Evolutionary conservation across 768 basidiomycete species (phyloP).

Genomic region (Panellus pusillus): DNA sequence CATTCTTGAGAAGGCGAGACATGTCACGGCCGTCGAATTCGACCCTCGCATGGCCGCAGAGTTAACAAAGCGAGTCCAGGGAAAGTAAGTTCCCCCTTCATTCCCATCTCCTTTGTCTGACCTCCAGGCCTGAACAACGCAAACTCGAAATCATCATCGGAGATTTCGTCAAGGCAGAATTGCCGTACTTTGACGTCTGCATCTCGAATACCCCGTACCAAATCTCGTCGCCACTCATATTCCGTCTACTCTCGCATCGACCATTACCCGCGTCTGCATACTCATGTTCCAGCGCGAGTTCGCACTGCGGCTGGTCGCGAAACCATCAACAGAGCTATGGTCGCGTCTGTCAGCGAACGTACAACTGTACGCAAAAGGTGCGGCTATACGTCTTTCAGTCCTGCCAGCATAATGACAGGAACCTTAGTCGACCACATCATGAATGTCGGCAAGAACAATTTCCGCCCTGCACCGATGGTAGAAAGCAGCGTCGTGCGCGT

Average conservation of each 20-base stretch:
- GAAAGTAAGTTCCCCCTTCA: slow-evolving; percentile 69
- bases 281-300: slow-evolving; percentile 99
- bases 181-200: slow-evolving; percentile 99
- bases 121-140: slow-evolving; percentile 85
- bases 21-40: slow-evolving; percentile 92
- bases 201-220: slow-evolving; percentile 99
- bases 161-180: slow-evolving; percentile 96
- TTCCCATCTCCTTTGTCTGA: neutral
- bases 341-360: slow-evolving; percentile 95
- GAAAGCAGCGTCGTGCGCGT: slow-evolving; percentile 92
- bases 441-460: slow-evolving; percentile 96
- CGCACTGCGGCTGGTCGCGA: slow-evolving; percentile 86
- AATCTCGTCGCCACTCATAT: slow-evolving; percentile 96
- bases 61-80: slow-evolving; percentile 94
- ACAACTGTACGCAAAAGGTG: slow-evolving; percentile 84
- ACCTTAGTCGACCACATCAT: slow-evolving; percentile 82
- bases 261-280: slow-evolving; percentile 89
- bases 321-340: slow-evolving; percentile 84
- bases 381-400: neutral
- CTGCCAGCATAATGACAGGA: neutral
- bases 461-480: slow-evolving; percentile 92
- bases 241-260: slow-evolving; percentile 94
- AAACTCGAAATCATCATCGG: slow-evolving; percentile 95
- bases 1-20: slow-evolving; percentile 91
- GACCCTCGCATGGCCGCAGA: slow-evolving; percentile 99